Conservation (phyloP, 192 early-diverging fungal genomes). For the Coemansia sp. region DNA sequence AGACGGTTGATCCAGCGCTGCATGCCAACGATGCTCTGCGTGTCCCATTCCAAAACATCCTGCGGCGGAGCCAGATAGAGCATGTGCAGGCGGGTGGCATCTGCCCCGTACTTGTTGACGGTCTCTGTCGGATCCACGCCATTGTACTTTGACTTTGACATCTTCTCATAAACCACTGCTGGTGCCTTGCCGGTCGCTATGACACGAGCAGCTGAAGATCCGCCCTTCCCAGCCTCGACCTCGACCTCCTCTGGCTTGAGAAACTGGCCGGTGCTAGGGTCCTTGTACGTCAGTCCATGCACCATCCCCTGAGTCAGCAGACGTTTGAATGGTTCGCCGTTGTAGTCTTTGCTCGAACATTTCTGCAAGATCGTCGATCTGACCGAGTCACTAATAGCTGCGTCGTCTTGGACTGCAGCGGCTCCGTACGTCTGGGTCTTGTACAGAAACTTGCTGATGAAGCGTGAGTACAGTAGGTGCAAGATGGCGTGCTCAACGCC, state of each 20-base stretch:
- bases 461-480: conserved; percentile 92
- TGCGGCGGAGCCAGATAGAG: conserved; percentile 86
- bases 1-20: conserved; percentile 76
- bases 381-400: neutral
- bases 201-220: conserved; percentile 54
- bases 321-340: conserved; percentile 83
- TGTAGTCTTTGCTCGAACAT: conserved; percentile 32
- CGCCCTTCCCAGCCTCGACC: neutral
- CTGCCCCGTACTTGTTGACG: conserved; percentile 64
- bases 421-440: conserved; percentile 55
- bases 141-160: conserved; percentile 97
- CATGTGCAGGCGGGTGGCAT: conserved; percentile 82
- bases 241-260: conserved; percentile 71
- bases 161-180: conserved; percentile 79
- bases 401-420: neutral
- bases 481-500: conserved; percentile 93
- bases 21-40: conserved; percentile 88
- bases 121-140: conserved; percentile 80
- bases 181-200: conserved; percentile 62
- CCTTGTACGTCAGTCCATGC: conserved; percentile 79
- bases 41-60: conserved; percentile 91
- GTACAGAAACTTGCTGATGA: conserved; percentile 82
- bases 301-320: conserved; percentile 97
- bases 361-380: conserved; percentile 27
- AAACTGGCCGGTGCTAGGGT: conserved; percentile 71